Evolutionary conservation across 1,139 yeast species (phyloP).

Genomic region (Diutina pseudorugosa): DNA sequence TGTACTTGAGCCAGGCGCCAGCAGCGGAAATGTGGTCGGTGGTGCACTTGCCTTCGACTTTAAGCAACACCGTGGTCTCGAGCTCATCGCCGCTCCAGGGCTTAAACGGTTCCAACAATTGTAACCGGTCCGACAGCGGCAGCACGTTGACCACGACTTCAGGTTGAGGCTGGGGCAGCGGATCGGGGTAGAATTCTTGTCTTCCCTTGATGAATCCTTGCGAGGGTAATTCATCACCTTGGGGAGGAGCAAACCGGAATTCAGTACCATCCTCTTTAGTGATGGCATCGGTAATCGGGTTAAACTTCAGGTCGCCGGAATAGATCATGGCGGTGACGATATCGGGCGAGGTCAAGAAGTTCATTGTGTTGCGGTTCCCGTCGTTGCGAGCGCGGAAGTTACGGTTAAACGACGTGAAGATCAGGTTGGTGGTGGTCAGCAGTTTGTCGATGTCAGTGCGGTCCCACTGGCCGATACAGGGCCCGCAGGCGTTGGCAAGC

Average conservation of each 20-base stretch:
- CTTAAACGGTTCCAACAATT: conserved; percentile 76
- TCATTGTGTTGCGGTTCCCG: conserved; percentile 94
- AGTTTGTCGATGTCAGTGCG: conserved; percentile 55
- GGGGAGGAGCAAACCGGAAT: conserved; percentile 60
- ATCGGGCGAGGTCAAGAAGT: conserved; percentile 93
- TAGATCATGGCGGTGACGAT: conserved; percentile 94
- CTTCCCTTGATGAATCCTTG: conserved; percentile 78
- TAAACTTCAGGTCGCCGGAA: conserved; percentile 80
- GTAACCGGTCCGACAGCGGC: conserved; percentile 56
- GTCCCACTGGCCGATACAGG: conserved; percentile 99
- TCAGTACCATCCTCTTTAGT: conserved; percentile 49
- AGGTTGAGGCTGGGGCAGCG: conserved; percentile 61
- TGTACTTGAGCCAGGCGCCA: conserved; percentile 98
- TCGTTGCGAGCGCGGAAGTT: conserved; percentile 96
- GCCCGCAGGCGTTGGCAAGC: conserved; percentile 96
- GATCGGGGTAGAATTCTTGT: conserved; percentile 71
- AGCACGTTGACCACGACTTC: conserved; percentile 61
- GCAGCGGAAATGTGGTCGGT: conserved; percentile 98
- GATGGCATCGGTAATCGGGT: conserved; percentile 75
- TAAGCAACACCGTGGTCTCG: conserved; percentile 60
- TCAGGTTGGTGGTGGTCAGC: conserved; percentile 62
- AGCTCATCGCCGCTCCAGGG: conserved; percentile 83
- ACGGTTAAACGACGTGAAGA: conserved; percentile 91
- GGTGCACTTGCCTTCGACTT: conserved; percentile 96
- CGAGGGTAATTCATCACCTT: conserved; percentile 76